These are phyloP conservation scores for Mycena alexandri DNA, from an alignment of 768 basidiomycete species.

Conservation along the genomic window DNA sequence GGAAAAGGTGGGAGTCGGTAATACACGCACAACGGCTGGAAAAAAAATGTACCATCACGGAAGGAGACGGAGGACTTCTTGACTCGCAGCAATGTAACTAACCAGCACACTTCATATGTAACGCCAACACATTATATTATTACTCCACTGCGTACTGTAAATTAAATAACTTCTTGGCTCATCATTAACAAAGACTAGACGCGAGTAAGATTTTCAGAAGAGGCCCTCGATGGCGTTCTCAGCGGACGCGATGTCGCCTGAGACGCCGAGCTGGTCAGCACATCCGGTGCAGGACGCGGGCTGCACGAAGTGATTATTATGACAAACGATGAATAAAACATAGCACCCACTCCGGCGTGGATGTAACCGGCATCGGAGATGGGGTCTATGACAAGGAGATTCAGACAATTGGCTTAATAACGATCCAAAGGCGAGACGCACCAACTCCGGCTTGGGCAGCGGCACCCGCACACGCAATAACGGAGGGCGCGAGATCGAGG, in stretches of 20 bases:
- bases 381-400: neutral
- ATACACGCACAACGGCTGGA: no score
- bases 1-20: neutral
- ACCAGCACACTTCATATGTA: neutral
- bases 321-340: neutral
- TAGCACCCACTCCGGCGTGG: slow-evolving; percentile 6
- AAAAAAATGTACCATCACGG: no score
- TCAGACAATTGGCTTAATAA: neutral
- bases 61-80: no score
- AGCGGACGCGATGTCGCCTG: neutral
- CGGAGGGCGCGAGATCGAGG: slow-evolving; percentile 20
- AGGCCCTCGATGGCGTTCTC: slow-evolving; percentile 17
- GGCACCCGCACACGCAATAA: neutral
- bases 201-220: slow-evolving; percentile 22
- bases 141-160: slow-evolving; percentile 10
- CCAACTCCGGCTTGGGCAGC: slow-evolving; percentile 15
- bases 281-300: slow-evolving; percentile 24
- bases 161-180: no score
- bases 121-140: slow-evolving; percentile 19
- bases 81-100: neutral
- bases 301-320: neutral
- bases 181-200: neutral
- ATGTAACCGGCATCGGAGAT: slow-evolving; percentile 12
- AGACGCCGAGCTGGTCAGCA: slow-evolving; percentile 12
- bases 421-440: neutral